Conservation (phyloP, 2,329 filamentous ascomycete species). For the Pseudogymnoascus sp. region DNA sequence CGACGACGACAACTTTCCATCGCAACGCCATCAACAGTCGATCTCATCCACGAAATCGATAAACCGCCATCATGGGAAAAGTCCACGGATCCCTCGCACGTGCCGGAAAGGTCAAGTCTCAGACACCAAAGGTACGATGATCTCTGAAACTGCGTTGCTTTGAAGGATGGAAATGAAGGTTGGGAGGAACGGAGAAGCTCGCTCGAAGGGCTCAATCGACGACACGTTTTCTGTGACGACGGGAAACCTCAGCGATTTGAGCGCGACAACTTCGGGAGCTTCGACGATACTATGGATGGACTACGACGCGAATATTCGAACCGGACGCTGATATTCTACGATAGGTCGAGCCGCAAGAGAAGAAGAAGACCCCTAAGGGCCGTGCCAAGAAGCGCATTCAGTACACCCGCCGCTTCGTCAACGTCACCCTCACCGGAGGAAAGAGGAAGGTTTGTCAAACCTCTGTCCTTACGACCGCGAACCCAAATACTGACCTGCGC, state of each 20-base stretch:
- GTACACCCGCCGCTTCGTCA: slow-evolving; percentile 97
- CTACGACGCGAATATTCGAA: slow-evolving; percentile 6
- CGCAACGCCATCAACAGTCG: slow-evolving; percentile 9
- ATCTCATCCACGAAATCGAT: slow-evolving; percentile 20
- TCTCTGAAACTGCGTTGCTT: slow-evolving; percentile 15
- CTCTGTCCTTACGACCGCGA: slow-evolving; percentile 10
- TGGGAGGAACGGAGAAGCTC: slow-evolving; percentile 9
- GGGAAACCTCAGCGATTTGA: neutral
- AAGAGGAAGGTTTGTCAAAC: slow-evolving; percentile 79
- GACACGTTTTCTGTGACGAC: neutral
- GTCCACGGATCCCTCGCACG: slow-evolving; percentile 90
- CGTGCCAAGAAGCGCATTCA: slow-evolving; percentile 93
- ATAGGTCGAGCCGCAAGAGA: slow-evolving; percentile 85
- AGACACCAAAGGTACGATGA: slow-evolving; percentile 75
- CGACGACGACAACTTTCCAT: slow-evolving; percentile 9
- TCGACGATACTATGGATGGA: neutral
- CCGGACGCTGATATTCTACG: slow-evolving; percentile 20
- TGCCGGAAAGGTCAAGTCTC: slow-evolving; percentile 98
- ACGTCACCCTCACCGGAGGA: slow-evolving; percentile 93
- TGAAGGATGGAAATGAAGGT: slow-evolving; percentile 9
- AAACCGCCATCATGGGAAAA: slow-evolving; percentile 70
- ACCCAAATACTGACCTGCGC: slow-evolving; percentile 14
- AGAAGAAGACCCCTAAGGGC: slow-evolving; percentile 94
- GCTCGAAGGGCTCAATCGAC: neutral
- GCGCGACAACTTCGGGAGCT: neutral